Conservation (phyloP, 495 filamentous ascomycete genomes). For the Darksidea phi region DNA sequence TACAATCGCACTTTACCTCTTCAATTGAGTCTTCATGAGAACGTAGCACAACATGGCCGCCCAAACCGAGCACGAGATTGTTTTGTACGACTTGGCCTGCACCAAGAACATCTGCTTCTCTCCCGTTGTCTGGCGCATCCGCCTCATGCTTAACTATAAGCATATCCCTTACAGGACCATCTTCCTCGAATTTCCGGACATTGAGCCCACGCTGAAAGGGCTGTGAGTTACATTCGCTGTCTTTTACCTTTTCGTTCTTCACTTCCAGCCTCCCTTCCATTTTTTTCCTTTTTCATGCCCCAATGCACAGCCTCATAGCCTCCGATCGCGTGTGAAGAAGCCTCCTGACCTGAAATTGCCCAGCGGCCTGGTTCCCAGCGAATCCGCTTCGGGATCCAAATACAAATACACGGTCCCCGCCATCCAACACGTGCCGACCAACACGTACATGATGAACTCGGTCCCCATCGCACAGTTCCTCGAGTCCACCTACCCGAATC, state of each 20-base stretch:
- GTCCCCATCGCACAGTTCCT: slow-evolving; percentile 45
- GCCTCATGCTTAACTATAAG: slow-evolving; percentile 50
- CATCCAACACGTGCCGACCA: slow-evolving; percentile 47
- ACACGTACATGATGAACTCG: slow-evolving; percentile 48
- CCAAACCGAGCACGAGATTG: slow-evolving; percentile 42
- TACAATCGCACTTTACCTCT: no score
- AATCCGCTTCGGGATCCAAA: slow-evolving; percentile 28
- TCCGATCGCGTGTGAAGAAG: no score
- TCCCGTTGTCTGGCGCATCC: slow-evolving; percentile 48
- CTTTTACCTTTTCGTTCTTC: slow-evolving; percentile 20
- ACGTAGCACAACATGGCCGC: slow-evolving; percentile 40
- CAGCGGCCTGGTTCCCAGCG: slow-evolving; percentile 38
- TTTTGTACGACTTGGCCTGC: slow-evolving; percentile 48
- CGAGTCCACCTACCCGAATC: slow-evolving; percentile 45
- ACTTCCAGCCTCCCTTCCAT: slow-evolving; percentile 13
- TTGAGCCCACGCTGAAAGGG: slow-evolving; percentile 47
- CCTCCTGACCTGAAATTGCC: slow-evolving; percentile 22
- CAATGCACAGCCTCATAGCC: no score
- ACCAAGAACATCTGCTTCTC: slow-evolving; percentile 47
- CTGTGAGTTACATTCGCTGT: slow-evolving; percentile 40
- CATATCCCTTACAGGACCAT: slow-evolving; percentile 44
- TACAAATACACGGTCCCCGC: slow-evolving; percentile 47
- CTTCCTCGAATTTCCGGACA: slow-evolving; percentile 49
- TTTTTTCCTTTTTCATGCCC: slow-evolving; percentile 14
- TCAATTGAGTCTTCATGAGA: no score